Percentiles rank a stretch among this genome's conserved stretches.
Conservation (phyloP, 768 basidiomycete species). For the Leccinum olivaceopallidum region DNA sequence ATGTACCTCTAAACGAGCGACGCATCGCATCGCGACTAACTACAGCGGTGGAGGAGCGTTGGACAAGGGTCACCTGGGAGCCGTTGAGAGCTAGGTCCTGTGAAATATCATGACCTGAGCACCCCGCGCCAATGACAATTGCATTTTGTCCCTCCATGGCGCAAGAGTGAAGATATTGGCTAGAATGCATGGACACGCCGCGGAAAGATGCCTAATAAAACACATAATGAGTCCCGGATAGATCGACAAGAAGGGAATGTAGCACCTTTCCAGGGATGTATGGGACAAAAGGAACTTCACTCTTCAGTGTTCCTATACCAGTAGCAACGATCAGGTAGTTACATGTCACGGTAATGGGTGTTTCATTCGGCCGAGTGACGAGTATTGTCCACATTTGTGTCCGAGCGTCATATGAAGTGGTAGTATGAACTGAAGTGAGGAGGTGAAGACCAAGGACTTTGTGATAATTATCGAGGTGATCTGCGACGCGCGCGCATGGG, state of each 20-base stretch:
- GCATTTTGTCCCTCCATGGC: not conserved
- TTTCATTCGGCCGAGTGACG: not conserved
- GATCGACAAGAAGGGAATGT: not conserved
- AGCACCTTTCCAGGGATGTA: not conserved
- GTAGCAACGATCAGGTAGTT: not conserved
- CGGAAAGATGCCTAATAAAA: not conserved
- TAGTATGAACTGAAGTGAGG: constrained; percentile 1
- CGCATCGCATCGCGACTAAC: constrained; percentile 7
- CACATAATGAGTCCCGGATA: not conserved
- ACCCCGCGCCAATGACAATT: constrained; percentile 12
- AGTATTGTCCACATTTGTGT: not conserved
- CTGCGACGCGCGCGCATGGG: constrained; percentile 2
- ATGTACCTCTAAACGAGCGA: constrained; percentile 2
- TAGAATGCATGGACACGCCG: not conserved
- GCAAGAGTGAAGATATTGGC: not conserved
- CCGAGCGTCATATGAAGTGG: not conserved
- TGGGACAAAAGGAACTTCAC: not conserved
- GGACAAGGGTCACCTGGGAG: constrained; percentile 3
- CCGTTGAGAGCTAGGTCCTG: constrained; percentile 10
- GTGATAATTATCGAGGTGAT: constrained; percentile 12
- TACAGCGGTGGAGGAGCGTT: constrained; percentile 13
- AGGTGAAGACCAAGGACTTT: constrained; percentile 5
- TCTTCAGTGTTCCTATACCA: not conserved
- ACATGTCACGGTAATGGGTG: not conserved
- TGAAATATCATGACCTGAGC: constrained; percentile 15